phyloP scores from a whole-genome alignment of 2,329 filamentous ascomycete genomes.

The Dactylella cylindrospora region DNA sequence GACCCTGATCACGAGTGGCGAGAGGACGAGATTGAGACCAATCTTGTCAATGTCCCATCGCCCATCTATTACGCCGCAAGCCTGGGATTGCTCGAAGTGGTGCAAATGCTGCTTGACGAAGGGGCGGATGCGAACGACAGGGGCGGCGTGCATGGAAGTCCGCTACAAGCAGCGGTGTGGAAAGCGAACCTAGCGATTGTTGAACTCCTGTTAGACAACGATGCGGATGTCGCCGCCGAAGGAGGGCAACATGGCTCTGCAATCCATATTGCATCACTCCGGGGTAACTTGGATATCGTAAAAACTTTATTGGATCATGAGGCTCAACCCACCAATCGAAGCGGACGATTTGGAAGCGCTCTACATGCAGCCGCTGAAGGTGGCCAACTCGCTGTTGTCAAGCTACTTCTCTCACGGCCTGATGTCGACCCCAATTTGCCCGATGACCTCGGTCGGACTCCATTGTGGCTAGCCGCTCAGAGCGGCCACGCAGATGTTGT shows the following conservation, averaged over 20 bases:
- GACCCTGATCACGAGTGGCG: background rate
- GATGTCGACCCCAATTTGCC: background rate
- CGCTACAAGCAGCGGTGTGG: conserved; percentile 24
- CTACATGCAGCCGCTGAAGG: too few species aligned
- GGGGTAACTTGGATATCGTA: too few species aligned
- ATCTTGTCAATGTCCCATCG: background rate
- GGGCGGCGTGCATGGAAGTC: conserved; percentile 22
- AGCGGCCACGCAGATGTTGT: background rate
- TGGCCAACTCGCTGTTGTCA: too few species aligned
- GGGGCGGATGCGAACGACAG: conserved; percentile 20
- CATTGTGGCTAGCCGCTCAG: background rate
- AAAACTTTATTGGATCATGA: too few species aligned
- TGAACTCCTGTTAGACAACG: conserved; percentile 26
- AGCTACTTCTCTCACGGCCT: background rate
- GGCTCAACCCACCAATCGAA: too few species aligned
- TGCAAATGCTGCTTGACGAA: too few species aligned
- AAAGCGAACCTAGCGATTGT: conserved; percentile 35
- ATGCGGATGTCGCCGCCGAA: conserved; percentile 22
- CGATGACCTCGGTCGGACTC: background rate
- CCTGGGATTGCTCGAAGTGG: conserved; percentile 21
- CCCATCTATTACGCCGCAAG: background rate
- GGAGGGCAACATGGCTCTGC: conserved; percentile 21
- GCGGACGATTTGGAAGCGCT: too few species aligned
- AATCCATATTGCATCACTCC: too few species aligned
- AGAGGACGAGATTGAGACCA: background rate